phyloP scores from a whole-genome alignment of 352 stramenopile species.

The Peronosclerospora sorghi region DNA sequence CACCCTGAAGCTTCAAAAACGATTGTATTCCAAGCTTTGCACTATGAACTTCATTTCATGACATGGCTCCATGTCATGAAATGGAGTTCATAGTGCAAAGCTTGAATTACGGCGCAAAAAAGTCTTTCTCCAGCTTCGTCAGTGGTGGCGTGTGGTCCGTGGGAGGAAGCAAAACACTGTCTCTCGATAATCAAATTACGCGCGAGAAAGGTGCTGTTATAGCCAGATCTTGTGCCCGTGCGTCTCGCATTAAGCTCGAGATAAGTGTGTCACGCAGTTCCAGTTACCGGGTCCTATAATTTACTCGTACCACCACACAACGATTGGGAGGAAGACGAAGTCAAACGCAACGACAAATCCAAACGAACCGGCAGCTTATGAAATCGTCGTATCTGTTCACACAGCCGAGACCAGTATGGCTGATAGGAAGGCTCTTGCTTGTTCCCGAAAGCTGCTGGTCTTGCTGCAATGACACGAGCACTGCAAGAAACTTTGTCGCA shows the following conservation, averaged over 20 bases:
- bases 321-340: slow-evolving; percentile 59
- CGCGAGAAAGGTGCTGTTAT: slow-evolving; percentile 84
- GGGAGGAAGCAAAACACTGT: slow-evolving; percentile 88
- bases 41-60: too few species aligned
- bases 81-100: slow-evolving; percentile 93
- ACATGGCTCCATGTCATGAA: slow-evolving; percentile 89
- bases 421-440: slow-evolving; percentile 8
- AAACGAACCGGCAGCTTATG: slow-evolving; percentile 54
- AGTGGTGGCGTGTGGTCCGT: slow-evolving; percentile 86
- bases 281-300: slow-evolving; percentile 55
- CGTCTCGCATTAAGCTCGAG: slow-evolving; percentile 66
- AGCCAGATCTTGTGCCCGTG: slow-evolving; percentile 71
- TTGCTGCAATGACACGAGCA: slow-evolving; percentile 36
- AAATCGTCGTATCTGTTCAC: slow-evolving; percentile 62
- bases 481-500: slow-evolving; percentile 49
- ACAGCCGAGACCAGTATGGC: slow-evolving; percentile 37
- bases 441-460: slow-evolving; percentile 18
- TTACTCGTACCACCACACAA: slow-evolving; percentile 58
- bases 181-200: slow-evolving; percentile 88
- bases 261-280: slow-evolving; percentile 73
- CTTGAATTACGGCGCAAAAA: slow-evolving; percentile 88
- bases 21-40: too few species aligned
- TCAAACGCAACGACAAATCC: slow-evolving; percentile 64
- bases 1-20: slow-evolving; percentile 85
- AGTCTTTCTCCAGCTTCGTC: slow-evolving; percentile 73